phyloP scores from a whole-genome alignment of 2,329 filamentous ascomycete species.

The Fusarium foetens region DNA sequence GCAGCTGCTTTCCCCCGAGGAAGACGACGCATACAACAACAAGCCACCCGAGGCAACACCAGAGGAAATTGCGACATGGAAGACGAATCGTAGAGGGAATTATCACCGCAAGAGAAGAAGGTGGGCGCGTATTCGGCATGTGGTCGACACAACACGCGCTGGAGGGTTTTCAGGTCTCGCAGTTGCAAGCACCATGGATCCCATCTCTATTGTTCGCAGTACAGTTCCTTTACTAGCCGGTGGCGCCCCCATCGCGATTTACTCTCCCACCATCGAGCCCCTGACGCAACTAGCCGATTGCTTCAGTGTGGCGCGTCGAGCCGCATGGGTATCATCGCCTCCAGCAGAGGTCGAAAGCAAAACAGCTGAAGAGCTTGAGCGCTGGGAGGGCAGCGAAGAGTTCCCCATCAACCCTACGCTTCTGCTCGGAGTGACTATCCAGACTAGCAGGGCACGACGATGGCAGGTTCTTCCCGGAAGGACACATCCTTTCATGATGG shows the following conservation, averaged over 20 bases:
- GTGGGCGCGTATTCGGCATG: conserved; percentile 76
- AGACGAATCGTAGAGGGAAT: conserved; percentile 82
- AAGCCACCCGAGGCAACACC: conserved; percentile 69
- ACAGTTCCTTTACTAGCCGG: conserved; percentile 83
- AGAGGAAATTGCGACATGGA: conserved; percentile 74
- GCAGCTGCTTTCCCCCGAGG: conserved; percentile 81
- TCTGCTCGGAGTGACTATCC: conserved; percentile 80
- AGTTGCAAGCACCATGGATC: conserved; percentile 84
- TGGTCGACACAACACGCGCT: conserved; percentile 78
- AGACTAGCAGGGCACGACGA: conserved; percentile 79
- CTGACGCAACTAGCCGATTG: conserved; percentile 81
- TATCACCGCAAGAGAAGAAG: conserved; percentile 91
- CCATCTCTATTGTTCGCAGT: conserved; percentile 77
- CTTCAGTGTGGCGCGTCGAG: conserved; percentile 82
- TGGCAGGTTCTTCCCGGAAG: conserved; percentile 94
- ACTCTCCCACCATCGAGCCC: conserved; percentile 83
- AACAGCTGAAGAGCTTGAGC: conserved; percentile 61
- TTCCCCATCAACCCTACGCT: conserved; percentile 91
- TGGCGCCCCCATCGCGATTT: conserved; percentile 86
- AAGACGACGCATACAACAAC: conserved; percentile 77
- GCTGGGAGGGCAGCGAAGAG: conserved; percentile 72
- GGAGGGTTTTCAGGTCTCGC: conserved; percentile 87
- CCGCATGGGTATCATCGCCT: conserved; percentile 73
- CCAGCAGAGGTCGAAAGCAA: conserved; percentile 59
- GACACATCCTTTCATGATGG: conserved; percentile 95